Base-by-base conservation (phyloP, 768 basidiomycete genomes). In the Phlegmacium glaucopus region DNA sequence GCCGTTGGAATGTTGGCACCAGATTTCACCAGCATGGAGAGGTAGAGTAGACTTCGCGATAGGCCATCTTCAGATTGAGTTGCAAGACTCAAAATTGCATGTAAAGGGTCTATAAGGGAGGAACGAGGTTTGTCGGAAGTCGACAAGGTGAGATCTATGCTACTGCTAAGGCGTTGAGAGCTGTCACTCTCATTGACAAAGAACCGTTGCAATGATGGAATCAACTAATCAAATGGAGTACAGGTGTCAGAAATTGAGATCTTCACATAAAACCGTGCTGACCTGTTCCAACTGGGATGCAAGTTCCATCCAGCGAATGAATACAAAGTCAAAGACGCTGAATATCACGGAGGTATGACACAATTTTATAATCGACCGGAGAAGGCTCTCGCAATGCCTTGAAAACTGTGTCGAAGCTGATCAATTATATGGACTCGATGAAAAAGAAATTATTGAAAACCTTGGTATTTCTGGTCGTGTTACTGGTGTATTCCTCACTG, bases 1-100 rank as follows among this genome's bases (percentile, higher is more conserved):
- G 68, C 46, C 5, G 74, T 64, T 2, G 87, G 76, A 27, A 90
- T 72, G 32, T 83, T 79, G 22, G 87, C 74, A 2, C 83, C 87
- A 6, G 86, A 85, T 40, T 71, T 69, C 17, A 83, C 74, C 55
- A 87, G 71, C 36, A 83, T 63, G 36, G 72, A 72, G 15, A 90
- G 72, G 80, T 84, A 87, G 37, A 69, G 67, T 29, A 88, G 60
- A 32, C 76, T 72, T 27, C 67, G 71, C 16, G 65, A 57, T 35
- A 83, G 68, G 13, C 77, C 76, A 6, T 71, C 64, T 35, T 59
- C 51, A 27, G 71, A 72, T 47, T 70, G 62, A 1, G 63, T 65
- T 0, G 80, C 79, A 13, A 70, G 60, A 17, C 67, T 65, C 18
- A 70, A 61, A 16, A 86, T 63, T 10, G 75, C 66, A 28, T 72